These are phyloP conservation scores for Marchantia paleacea DNA, from an alignment of 225 moss, liverwort and hornwort genomes.

Conservation along the genomic window DNA sequence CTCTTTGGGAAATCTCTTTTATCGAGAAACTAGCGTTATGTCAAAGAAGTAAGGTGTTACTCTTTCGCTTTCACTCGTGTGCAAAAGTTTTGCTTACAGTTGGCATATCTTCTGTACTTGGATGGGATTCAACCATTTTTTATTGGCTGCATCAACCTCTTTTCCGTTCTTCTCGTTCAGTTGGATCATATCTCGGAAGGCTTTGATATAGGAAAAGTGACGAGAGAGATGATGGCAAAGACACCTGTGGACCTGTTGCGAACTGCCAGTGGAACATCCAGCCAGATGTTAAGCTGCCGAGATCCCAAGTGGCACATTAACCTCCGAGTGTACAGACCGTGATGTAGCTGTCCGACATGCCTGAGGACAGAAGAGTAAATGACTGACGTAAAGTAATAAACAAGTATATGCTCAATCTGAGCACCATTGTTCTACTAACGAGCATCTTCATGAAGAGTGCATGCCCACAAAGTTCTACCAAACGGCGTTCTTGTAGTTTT, in stretches of 20 bases:
- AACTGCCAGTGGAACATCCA: not conserved
- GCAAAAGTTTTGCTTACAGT: too few relatives aligned
- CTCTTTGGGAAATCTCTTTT: too few relatives aligned
- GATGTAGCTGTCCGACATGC: slow-evolving; percentile 9
- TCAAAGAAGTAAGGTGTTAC: too few relatives aligned
- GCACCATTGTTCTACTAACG: not conserved
- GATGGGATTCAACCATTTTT: too few relatives aligned
- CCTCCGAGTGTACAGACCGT: not conserved
- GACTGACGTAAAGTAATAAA: not conserved
- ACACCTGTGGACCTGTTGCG: not conserved
- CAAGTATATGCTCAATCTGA: not conserved
- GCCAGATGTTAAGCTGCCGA: not conserved
- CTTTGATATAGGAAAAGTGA: too few relatives aligned
- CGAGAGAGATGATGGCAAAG: not conserved
- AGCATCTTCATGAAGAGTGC: not conserved
- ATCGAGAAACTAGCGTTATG: too few relatives aligned
- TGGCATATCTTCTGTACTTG: too few relatives aligned
- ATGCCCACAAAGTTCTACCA: not conserved
- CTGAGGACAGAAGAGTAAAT: not conserved
- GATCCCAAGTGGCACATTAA: not conserved
- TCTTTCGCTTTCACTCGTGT: too few relatives aligned
- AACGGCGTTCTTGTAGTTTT: not conserved
- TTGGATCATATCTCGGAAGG: too few relatives aligned
- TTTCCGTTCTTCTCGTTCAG: too few relatives aligned
- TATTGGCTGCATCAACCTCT: too few relatives aligned